A percentile compares a stretch with the other conserved stretches of the same genome.
Evolutionary conservation across 352 stramenopile genomes (phyloP).

Genomic region (Phytophthora crassamura): DNA sequence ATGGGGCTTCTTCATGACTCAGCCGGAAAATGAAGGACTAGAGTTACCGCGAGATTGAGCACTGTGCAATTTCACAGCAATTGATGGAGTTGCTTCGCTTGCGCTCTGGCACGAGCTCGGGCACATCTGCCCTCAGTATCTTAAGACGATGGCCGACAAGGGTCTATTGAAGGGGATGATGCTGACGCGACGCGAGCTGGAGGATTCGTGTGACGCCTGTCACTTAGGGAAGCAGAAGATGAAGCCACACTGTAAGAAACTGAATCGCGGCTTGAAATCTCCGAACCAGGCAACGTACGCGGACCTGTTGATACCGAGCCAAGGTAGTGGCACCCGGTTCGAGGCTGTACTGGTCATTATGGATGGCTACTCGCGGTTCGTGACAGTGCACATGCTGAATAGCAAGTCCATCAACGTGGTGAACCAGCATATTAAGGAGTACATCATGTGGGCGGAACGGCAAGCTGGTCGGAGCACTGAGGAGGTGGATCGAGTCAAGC

Average conservation of each 20-base stretch:
- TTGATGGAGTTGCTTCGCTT: conserved; percentile 1
- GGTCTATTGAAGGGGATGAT: conserved; percentile 1
- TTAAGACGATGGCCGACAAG: conserved; percentile 9
- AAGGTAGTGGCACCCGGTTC: conserved; percentile 1
- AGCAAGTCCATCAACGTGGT: conserved; percentile 4
- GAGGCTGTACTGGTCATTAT: conserved; percentile 12
- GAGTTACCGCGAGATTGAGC: no score
- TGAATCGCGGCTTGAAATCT: neutral
- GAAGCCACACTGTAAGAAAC: neutral
- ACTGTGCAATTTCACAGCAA: neutral
- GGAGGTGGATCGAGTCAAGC: neutral
- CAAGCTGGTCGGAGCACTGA: neutral
- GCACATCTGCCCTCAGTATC: conserved; percentile 8
- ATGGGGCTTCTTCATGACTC: conserved; percentile 5
- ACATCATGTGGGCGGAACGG: neutral
- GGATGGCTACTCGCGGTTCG: conserved; percentile 6
- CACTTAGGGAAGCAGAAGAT: conserved; percentile 6
- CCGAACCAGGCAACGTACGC: conserved; percentile 9
- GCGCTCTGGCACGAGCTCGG: conserved; percentile 10
- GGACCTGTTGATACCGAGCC: conserved; percentile 5
- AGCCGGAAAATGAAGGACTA: neutral
- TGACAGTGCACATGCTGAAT: conserved; percentile 1
- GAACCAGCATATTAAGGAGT: conserved; percentile 4
- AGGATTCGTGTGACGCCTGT: neutral
- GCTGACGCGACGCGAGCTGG: neutral